Base-by-base conservation (phyloP, 331 rosid species). In the Quercus tomentella region DNA sequence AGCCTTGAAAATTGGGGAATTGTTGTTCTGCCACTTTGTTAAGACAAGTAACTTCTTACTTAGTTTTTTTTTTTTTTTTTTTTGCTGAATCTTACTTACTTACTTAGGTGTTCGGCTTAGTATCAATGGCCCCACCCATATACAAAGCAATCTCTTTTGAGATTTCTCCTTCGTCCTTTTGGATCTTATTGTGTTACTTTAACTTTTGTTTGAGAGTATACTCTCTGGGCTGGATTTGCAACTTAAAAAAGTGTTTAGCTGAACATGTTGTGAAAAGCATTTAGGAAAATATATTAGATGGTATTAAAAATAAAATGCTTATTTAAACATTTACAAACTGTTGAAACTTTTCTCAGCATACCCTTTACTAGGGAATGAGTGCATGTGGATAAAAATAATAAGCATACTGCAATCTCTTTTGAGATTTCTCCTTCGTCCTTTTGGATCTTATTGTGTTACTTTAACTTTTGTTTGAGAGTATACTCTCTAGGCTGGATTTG, bases 1-100 rank as follows among this genome's bases (percentile, higher is more conserved):
- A 87, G 35, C 79, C 5, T 51, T 82, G 74, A 85, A 85, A 75
- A 82, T 87, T 56, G 78, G 75, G 61, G 82, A 80, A 74, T 71
- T 87, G 60, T 80, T 87, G 0, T 70, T 82, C 22, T 43, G 16
- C 41, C 89, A 87, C 65, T 87, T 87, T 69, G 67, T 79, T 37
- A 82, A 84, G 85, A 57, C 80, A 21, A 35, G 51, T 84, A 85
- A 87, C 31, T 16, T 14, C 72, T 72, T 70, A 58, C 56, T 12
- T 4, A 69, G 28, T 51, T 22, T 26, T 26, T 26, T 26, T 33
- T 33, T 5, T 31, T 31, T 31, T 31, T 31, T 4, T 31, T 31
- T 31, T 31, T 31, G 6, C 1, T 33, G 35, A 33, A n/a, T n/a
- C n/a, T n/a, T n/a, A n/a, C n/a, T n/a, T 33, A 1, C 71, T 72